Base-by-base conservation (phyloP, 2,329 filamentous ascomycete species). In the Penicillium sp. region DNA sequence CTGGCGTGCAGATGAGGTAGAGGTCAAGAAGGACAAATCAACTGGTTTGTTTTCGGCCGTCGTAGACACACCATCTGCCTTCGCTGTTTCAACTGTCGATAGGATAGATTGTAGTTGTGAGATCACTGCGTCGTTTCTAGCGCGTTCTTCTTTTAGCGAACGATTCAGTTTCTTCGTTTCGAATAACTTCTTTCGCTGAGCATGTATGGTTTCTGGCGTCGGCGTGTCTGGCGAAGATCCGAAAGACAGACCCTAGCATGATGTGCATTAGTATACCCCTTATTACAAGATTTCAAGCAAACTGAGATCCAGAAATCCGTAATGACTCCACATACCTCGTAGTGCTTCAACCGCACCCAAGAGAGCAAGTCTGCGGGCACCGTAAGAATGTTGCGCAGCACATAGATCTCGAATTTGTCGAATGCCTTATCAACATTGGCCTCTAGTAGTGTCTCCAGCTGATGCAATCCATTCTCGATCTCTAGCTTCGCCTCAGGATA, bases 321-420 rank as follows among this genome's bases (percentile, higher is more conserved):
- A 14, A 12, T 42, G n/a, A 17, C 17, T 33, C 17, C 42, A 50
- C 70, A 30, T 69, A 85, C 90, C 72, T 91, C 85, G 76, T 99
- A 97, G 79, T 97, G 93, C 45, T 84, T 84, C 61, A 99, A 78
- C 50, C 88, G 81, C 61, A 97, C 87, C 85, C 89, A 97, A 55
- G 84, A 83, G 66, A 89, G 77, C 44, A 88, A 79, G 59, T 93
- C 89, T 28, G 87, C 84, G 46, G 84, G 84, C 37, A 93, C 84
- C 38, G 84, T 87, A 60, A 94, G 76, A 64, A 92, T 89, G 70
- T 97, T 97, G 62, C 91, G 82, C 78, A 99, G 81, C 49, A 91
- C 88, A 77, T 93, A 97, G 54, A 99, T 89, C 78, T 94, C 90
- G 67, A 93, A 88, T 61, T 88, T 86, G 77, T 94, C 90, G 69